Percentiles rank a stretch among this genome's conserved stretches.
phyloP scores from a whole-genome alignment of 1,284 basidiomycete species.

The Boletus chippewaensis region DNA sequence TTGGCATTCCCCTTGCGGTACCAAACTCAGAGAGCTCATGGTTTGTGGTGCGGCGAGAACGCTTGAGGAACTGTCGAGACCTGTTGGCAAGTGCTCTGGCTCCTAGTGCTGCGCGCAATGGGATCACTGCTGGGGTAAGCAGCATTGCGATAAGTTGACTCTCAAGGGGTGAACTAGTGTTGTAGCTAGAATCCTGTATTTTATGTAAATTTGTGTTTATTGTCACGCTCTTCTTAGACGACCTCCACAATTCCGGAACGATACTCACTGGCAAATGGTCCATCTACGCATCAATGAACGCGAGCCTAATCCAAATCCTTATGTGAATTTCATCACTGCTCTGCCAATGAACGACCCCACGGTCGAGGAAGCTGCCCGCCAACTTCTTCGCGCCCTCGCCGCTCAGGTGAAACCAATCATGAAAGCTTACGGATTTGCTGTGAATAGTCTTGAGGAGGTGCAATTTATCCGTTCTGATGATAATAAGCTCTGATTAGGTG shows the following conservation, averaged over 20 bases:
- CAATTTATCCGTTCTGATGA: slow-evolving; percentile 11
- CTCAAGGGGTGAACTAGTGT: neutral
- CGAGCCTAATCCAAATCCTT: slow-evolving; percentile 65
- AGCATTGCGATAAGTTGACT: slow-evolving; percentile 21
- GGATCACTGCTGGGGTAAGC: slow-evolving; percentile 18
- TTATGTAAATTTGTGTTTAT: neutral
- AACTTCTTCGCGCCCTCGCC: slow-evolving; percentile 66
- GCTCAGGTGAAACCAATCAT: slow-evolving; percentile 77
- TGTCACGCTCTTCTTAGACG: neutral
- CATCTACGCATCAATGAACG: slow-evolving; percentile 63
- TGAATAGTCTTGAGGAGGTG: slow-evolving; percentile 79
- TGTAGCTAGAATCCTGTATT: neutral
- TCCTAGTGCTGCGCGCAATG: slow-evolving; percentile 22
- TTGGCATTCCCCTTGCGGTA: slow-evolving; percentile 45
- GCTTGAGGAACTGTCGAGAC: slow-evolving; percentile 61
- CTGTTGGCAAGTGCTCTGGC: slow-evolving; percentile 52
- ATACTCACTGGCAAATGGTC: slow-evolving; percentile 44
- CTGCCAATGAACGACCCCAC: slow-evolving; percentile 39
- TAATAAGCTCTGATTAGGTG: neutral
- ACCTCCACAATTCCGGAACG: neutral
- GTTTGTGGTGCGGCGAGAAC: slow-evolving; percentile 72
- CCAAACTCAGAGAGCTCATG: slow-evolving; percentile 49
- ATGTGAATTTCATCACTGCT: slow-evolving; percentile 67
- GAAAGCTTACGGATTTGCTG: slow-evolving; percentile 65
- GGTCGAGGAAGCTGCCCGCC: slow-evolving; percentile 49